Conservation (phyloP, 75 land plant genomes). For the Isoetes taiwanensis region DNA sequence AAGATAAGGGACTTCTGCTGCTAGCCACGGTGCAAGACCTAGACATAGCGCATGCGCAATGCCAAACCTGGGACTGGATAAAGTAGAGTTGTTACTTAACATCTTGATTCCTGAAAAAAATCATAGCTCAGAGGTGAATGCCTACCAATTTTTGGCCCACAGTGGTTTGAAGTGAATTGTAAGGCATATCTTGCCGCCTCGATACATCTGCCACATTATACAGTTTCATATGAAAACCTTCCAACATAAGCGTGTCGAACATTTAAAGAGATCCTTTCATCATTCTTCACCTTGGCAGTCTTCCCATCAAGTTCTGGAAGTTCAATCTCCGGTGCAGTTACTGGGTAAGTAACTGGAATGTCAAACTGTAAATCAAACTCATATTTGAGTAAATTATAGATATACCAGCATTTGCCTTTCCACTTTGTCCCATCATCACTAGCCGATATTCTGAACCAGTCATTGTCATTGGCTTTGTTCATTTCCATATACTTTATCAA, state of each 20-base stretch:
- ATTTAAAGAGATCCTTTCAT: too few relatives aligned
- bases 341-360: slow-evolving; percentile 91
- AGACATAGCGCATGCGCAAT: slow-evolving; percentile 94
- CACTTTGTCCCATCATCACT: slow-evolving; percentile 86
- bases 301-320: slow-evolving; percentile 91
- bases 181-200: slow-evolving; percentile 97
- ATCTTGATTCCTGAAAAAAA: background rate
- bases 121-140: background rate
- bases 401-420: slow-evolving; percentile 97
- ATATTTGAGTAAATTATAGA: slow-evolving; percentile 86
- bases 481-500: slow-evolving; percentile 87
- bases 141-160: slow-evolving; percentile 95
- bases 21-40: slow-evolving; percentile 97
- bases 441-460: slow-evolving; percentile 91
- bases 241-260: too few relatives aligned
- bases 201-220: slow-evolving; percentile 60
- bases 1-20: slow-evolving; percentile 89
- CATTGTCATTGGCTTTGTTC: slow-evolving; percentile 96
- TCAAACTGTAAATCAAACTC: slow-evolving; percentile 96
- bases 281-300: slow-evolving; percentile 62
- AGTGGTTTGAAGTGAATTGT: slow-evolving; percentile 98
- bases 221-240: too few relatives aligned
- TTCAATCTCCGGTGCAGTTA: slow-evolving; percentile 94
- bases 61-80: slow-evolving; percentile 80
- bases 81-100: background rate